Base-by-base conservation (phyloP, 2,329 filamentous ascomycete genomes). In the Hirsutella rhossiliensis region DNA sequence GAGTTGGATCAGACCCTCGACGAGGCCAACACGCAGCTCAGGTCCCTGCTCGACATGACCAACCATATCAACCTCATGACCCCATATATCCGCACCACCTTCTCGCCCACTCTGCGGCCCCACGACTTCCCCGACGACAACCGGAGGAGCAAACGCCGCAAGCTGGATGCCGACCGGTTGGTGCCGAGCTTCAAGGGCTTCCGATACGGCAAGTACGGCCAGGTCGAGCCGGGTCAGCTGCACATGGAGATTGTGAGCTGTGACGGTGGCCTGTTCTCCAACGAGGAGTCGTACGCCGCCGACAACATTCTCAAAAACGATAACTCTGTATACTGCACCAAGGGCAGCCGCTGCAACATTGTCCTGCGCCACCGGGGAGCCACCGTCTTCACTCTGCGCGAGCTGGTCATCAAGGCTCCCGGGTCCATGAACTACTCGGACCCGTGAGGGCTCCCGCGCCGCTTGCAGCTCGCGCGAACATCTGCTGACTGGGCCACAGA, bases 221-320 rank as follows among this genome's bases (percentile, higher is more conserved):
- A 95, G 62, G 84, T 94, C 15, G 84, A 92, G 47, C 77, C 87
- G 0, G 89, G 88, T 4, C 74, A 77, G 50, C 67, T 96, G 55
- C 82, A 75, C 48, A 87, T 96, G 85, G 85, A 95, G 58, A 80
- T 96, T 49, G 75, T 86, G 41, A 92, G 82, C 68, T 96, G 88
- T 57, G 89, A 96, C 60, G 88, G 87, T 36, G 88, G 89, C 38
- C 71, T 78, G 46, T 80, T 73, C 55, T 71, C 75, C 42, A 80
- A 82, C 48, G 76, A 81, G 53, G 65, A 69, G 44, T 65, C 70
- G 11, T 85, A 86, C 50, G 75, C 75, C 12, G 79, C 82, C 18
- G 85, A 89, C 52, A 95, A 95, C 59, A 81, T 96, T 27, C 71
- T 97, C 48, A 80, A 77, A 52, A 81, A 89, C 59, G 87, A 97